phyloP scores from a whole-genome alignment of 176 grass and related monocot genomes.

The Pontederia crassipes region DNA sequence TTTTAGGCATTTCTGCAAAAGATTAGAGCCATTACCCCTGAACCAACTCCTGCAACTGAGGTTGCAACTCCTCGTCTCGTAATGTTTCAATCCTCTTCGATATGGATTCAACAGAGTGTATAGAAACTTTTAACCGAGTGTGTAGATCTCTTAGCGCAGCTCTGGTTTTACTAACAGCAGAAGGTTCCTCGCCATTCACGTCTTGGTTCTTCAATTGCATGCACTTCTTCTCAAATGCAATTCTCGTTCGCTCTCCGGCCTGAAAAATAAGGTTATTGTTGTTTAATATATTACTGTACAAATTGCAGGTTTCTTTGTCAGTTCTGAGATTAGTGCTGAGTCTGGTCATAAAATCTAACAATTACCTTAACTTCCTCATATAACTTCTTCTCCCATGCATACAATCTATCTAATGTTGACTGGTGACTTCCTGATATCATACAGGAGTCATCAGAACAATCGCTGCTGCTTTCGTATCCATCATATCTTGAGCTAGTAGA shows the following conservation, averaged over 20 bases:
- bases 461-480: constrained; percentile 28
- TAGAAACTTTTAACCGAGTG: constrained; percentile 60
- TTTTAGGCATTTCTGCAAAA: not conserved
- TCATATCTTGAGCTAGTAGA: constrained; percentile 17
- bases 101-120: constrained; percentile 49
- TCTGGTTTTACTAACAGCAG: constrained; percentile 56
- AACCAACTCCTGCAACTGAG: constrained; percentile 53
- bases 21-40: constrained; percentile 30
- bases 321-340: not conserved
- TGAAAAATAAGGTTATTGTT: constrained; percentile 15
- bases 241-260: constrained; percentile 52
- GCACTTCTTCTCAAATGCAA: constrained; percentile 76
- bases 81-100: constrained; percentile 52
- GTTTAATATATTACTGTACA: not conserved
- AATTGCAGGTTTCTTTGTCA: not conserved
- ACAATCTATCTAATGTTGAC: constrained; percentile 68
- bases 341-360: not conserved
- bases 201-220: constrained; percentile 61
- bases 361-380: constrained; percentile 85
- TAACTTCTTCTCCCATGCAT: constrained; percentile 84
- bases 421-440: constrained; percentile 73
- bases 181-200: constrained; percentile 62
- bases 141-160: constrained; percentile 60
- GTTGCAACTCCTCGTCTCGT: constrained; percentile 68
- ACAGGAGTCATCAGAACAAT: constrained; percentile 47